phyloP scores from a whole-genome alignment of 2,329 filamentous ascomycete species.

The Pseudocercospora cruenta region DNA sequence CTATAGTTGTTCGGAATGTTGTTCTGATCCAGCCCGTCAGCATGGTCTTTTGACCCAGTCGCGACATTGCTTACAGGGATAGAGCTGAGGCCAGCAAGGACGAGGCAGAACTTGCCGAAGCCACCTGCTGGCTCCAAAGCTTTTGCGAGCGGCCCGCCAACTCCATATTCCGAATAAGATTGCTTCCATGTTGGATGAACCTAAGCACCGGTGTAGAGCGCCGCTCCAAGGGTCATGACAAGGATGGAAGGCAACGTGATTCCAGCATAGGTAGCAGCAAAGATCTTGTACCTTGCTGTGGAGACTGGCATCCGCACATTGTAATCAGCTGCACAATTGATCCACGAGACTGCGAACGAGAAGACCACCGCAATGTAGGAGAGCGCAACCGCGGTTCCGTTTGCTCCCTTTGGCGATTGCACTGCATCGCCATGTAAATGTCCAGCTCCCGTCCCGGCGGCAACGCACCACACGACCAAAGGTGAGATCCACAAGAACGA shows the following conservation, averaged over 20 bases:
- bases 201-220: constrained; percentile 16
- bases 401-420: constrained; percentile 17
- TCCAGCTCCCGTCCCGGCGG: constrained; percentile 17
- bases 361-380: constrained; percentile 23
- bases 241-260: constrained; percentile 19
- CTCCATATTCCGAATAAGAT: constrained; percentile 17
- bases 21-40: constrained; percentile 12
- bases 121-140: constrained; percentile 18
- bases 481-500: constrained; percentile 19
- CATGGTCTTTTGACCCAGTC: background rate
- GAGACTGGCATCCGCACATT: constrained; percentile 21
- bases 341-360: constrained; percentile 24
- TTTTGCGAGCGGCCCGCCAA: constrained; percentile 17
- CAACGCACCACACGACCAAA: constrained; percentile 20
- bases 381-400: constrained; percentile 17
- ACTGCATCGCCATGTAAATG: constrained; percentile 16
- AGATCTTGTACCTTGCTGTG: constrained; percentile 19
- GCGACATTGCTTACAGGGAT: constrained; percentile 2
- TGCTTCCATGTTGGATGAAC: constrained; percentile 13
- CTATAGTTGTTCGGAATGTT: constrained; percentile 24
- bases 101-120: constrained; percentile 23
- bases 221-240: constrained; percentile 20
- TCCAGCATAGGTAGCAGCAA: constrained; percentile 21
- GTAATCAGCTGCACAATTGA: constrained; percentile 24
- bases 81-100: constrained; percentile 16